phyloP scores from a whole-genome alignment of 1,284 basidiomycete species.

The Cutaneotrichosporon mucoides region DNA sequence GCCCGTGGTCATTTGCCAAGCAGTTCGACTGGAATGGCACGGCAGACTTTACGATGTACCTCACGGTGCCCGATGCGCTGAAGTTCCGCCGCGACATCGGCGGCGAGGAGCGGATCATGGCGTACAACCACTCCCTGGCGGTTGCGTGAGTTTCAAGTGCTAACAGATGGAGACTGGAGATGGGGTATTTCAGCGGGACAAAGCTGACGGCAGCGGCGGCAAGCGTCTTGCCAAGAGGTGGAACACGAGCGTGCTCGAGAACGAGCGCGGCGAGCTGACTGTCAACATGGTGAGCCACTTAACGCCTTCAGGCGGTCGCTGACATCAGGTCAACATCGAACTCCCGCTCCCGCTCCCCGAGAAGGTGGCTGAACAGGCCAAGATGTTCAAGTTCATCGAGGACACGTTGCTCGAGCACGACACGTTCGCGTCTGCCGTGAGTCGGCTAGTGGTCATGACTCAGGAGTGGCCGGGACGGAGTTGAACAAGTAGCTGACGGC shows the following conservation, averaged over 20 bases:
- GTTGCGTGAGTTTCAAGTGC: slow-evolving; percentile 45
- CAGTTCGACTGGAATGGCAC: slow-evolving; percentile 41
- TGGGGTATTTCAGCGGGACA: too few relatives aligned
- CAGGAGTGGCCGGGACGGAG: too few relatives aligned
- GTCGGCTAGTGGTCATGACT: background rate
- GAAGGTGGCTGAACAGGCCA: slow-evolving; percentile 20
- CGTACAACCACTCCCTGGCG: slow-evolving; percentile 71
- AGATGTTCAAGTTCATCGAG: slow-evolving; percentile 29
- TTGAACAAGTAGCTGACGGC: background rate
- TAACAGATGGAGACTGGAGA: too few relatives aligned
- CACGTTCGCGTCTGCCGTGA: slow-evolving; percentile 31
- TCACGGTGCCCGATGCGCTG: slow-evolving; percentile 56
- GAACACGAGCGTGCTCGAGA: slow-evolving; percentile 61
- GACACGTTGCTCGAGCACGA: slow-evolving; percentile 29
- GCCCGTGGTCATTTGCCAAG: slow-evolving; percentile 53
- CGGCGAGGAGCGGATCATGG: slow-evolving; percentile 72
- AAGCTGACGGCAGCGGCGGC: slow-evolving; percentile 56
- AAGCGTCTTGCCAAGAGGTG: slow-evolving; percentile 61
- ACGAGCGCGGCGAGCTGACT: slow-evolving; percentile 62
- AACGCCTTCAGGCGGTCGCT: background rate
- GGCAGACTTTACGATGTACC: slow-evolving; percentile 29
- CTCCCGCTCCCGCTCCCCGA: slow-evolving; percentile 37
- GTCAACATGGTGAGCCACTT: slow-evolving; percentile 62
- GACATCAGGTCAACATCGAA: slow-evolving; percentile 45
- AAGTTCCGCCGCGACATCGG: slow-evolving; percentile 76